Evolutionary conservation across 345 rosid species (phyloP), one percentile per base, ranked within the genome.

Genomic region (Heritiera littoralis): DNA sequence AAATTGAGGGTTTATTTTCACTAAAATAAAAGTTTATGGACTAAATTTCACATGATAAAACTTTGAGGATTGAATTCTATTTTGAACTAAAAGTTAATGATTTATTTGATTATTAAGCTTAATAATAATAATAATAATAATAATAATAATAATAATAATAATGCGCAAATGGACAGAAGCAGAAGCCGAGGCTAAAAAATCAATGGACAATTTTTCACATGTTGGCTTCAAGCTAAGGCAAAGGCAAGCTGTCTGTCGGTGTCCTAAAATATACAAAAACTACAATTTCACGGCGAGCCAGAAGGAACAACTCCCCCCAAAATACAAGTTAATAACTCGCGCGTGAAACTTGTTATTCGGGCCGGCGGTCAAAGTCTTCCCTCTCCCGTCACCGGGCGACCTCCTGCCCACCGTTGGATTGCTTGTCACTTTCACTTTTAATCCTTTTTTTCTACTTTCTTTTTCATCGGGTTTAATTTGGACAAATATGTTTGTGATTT

Each of bases 171-270:
- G 1, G 20, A 3, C 52, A 20, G 61, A 9, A 20, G 75, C 54
- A 66, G 70, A 66, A 66, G 74, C 74, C 74, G 74, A 69, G 41
- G 74, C 58, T 60, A 28, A 60, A 23, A 10, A 56, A 18, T 5
- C 28, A 18, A 7, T 20, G 9, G 13, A 59, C 32, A 59, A 59
- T 12, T 23, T 59, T 59, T 69, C 66, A 61, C 51, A 32, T 52
- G 79, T 61, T 23, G 79, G 84, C 81, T 79, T 66, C 54, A 46
- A 72, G 63, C 61, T 28, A 14, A 49, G 58, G 59, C 74, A 28
- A 70, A 71, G 12, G 41, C 63, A 32, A 18, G 71, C 72, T 74
- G 87, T 84, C 86, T 77, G 87, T 84, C 86, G 86, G 89, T 84
- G 89, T 43, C 18, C n/a, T 1, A 23, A 12, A 52, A 41, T 9